A percentile compares a stretch with the other conserved stretches of the same genome.
Conservation (phyloP, 208 protist species). For the Acanthamoeba healyi region DNA sequence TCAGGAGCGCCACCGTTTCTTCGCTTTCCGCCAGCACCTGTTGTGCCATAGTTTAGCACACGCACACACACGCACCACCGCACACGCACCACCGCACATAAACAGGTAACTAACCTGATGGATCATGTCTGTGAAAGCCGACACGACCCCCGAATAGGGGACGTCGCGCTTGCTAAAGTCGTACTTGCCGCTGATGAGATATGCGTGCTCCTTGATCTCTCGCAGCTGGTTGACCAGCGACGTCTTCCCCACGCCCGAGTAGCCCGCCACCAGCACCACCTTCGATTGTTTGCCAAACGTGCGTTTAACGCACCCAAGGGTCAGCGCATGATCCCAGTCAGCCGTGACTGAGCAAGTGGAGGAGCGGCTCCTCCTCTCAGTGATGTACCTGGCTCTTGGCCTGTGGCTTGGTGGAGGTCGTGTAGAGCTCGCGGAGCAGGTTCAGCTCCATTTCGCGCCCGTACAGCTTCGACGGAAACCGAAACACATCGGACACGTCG, state of each 20-base stretch:
- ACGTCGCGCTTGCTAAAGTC: conserved; percentile 70
- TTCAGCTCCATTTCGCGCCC: background rate
- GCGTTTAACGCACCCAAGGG: too few relatives aligned
- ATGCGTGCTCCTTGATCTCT: conserved; percentile 3
- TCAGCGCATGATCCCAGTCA: too few relatives aligned
- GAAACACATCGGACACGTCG: conserved; percentile 67
- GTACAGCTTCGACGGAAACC: conserved; percentile 15
- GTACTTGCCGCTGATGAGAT: conserved; percentile 64
- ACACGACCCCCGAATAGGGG: conserved; percentile 39
- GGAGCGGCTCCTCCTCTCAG: too few relatives aligned
- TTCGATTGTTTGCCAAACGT: too few relatives aligned
- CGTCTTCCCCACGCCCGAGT: conserved; percentile 69
- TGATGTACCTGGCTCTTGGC: background rate
- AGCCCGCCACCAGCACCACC: conserved; percentile 26
- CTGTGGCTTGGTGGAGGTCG: background rate
- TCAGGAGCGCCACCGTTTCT: background rate
- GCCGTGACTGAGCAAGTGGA: too few relatives aligned
- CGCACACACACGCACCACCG: too few relatives aligned
- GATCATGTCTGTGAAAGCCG: conserved; percentile 32
- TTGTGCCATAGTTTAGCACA: too few relatives aligned
- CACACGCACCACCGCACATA: background rate
- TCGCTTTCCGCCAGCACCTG: conserved; percentile 30
- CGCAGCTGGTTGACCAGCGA: background rate
- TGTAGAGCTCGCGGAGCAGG: background rate
- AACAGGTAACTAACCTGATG: background rate